Base-by-base conservation (phyloP, 305 asterid genomes). In the Fraxinus floribunda region DNA sequence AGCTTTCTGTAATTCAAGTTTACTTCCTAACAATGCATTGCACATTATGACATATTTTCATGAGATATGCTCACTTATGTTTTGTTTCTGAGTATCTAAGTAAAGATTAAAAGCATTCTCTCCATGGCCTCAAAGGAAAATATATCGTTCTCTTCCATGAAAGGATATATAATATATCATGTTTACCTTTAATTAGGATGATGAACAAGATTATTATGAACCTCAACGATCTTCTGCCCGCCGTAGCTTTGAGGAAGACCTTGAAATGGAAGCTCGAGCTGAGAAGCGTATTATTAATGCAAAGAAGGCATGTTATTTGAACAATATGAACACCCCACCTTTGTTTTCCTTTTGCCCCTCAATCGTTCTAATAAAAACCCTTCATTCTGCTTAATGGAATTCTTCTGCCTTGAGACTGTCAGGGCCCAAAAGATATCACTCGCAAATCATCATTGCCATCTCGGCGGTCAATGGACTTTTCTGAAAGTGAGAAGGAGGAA, bases 221-320 rank as follows among this genome's bases (percentile, higher is more conserved):
- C 81, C 93, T 72, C 92, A 95, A 60, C 88, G 93, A 36, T 89
- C 97, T 85, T 84, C 95, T 86, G 93, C 81, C 87, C 92, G 90
- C 64, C 98, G 86, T 72, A 98, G 94, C 84, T 91, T 90, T 82
- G 97, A 94, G 80, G 98, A 92, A 20, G 98, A 94, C 88, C 87
- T 95, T 34, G 99, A 97, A 84, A 80, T 84, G 91, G 99, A 96
- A 91, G 97, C 98, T 87, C 97, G 88, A 87, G 97, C 98, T 44
- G 98, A 92, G 89, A 96, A 90, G 89, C 98, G 97, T 81, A 97
- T 97, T 78, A 91, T 92, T 44, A 93, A 87, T 89, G 98, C 98
- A 49, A 97, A 97, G 92, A 94, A 97, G 98, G 99, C 89, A 88
- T 34, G 87, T 76, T 60, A 77, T 71, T 77, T 77, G 15, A 46